Base-by-base conservation (phyloP, 2,329 filamentous ascomycete genomes). In the Xylariaceae sp. region DNA sequence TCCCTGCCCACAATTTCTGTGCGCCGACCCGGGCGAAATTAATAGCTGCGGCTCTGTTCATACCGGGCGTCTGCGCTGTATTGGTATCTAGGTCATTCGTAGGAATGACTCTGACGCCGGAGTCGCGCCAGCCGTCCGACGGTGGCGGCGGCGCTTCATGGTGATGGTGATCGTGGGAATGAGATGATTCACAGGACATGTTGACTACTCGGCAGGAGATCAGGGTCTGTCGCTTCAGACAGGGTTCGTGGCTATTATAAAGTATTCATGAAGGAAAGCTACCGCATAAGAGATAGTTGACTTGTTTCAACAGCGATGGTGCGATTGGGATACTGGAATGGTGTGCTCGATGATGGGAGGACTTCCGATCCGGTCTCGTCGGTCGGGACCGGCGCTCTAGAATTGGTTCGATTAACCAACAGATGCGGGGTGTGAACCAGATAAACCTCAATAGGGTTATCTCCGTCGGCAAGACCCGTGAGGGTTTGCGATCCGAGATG, bases 1-100 rank as follows among this genome's bases (percentile, higher is more conserved):
- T 77, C 0, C 76, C 76, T 5, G 76, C 76, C 75, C 76, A 78
- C 20, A 78, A 66, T 52, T 76, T 77, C 57, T 77, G 71, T 0
- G 76, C 76, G 16, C 75, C 75, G 1, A 73, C 72, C 3, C 76
- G 68, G 0, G 75, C 75, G 51, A 76, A 71, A 62, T 76, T 77
- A 56, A 79, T 73, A 2, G 76, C 76, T n/a, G 75, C 74, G 19
- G 71, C 71, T 7, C 76, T 71, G 52, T 73, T 69, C 75, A 78
- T 78, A 48, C 75, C 74, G 20, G 74, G 74, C 5, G 75, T 78
- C 54, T 75, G 72, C 9, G 74, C 64, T 10, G 74, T 78, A 62
- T 75, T 75, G 54, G 62, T 60, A 65, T 77, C 75, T 5, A 78
- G 67, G 6, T 66, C 69, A 61, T 75, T 70, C 6, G 68, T 67